Conservation (phyloP, 257 asterid species). For the Cinchona pubescens region DNA sequence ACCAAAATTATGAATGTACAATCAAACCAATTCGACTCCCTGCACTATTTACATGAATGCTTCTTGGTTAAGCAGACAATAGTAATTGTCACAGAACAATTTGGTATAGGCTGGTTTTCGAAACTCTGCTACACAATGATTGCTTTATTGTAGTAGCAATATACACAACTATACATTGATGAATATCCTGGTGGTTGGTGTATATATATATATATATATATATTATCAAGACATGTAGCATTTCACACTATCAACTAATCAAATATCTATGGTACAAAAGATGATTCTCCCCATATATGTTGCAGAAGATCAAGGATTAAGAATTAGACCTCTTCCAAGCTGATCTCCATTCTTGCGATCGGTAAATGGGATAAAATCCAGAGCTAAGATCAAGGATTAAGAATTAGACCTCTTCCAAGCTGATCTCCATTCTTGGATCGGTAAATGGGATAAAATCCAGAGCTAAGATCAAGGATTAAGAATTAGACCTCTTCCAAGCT, state of each 20-base stretch:
- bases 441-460: too few relatives aligned
- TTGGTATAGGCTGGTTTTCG: neutral
- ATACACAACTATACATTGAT: constrained; percentile 18
- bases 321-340: constrained; percentile 7
- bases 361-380: too few relatives aligned
- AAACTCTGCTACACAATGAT: neutral
- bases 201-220: constrained; percentile 3
- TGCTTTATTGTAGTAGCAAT: constrained; percentile 3
- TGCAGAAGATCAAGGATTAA: constrained; percentile 8
- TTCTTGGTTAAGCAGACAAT: neutral
- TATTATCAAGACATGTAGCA: too few relatives aligned
- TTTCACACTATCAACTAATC: constrained; percentile 14
- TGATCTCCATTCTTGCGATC: neutral
- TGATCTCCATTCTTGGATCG: neutral
- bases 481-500: too few relatives aligned
- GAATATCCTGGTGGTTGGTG: neutral
- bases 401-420: too few relatives aligned
- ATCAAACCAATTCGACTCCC: neutral
- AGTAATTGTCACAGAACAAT: neutral
- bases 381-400: too few relatives aligned
- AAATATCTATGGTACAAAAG: constrained; percentile 11
- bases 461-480: too few relatives aligned
- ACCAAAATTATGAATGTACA: neutral
- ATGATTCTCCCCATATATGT: constrained; percentile 2
- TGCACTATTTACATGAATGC: neutral